Percentiles rank a stretch among this genome's conserved stretches.
Conservation (phyloP, 495 filamentous ascomycete species). For the Apodospora peruviana region DNA sequence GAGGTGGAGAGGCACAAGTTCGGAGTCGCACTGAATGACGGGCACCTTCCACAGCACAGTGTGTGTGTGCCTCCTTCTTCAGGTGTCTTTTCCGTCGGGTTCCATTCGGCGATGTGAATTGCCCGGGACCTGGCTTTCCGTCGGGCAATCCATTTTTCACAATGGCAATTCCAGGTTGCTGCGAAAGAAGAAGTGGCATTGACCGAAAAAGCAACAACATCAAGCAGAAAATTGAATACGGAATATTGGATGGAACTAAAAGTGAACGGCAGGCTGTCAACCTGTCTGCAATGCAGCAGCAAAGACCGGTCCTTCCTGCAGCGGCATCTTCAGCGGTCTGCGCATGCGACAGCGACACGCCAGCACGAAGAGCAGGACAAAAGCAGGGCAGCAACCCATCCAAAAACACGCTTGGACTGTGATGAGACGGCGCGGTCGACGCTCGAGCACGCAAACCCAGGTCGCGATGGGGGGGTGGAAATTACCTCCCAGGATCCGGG, state of each 20-base stretch:
- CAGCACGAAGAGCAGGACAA: too few species aligned
- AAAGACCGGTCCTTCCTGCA: background rate
- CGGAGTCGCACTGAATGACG: background rate
- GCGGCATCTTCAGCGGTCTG: background rate
- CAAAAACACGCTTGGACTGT: background rate
- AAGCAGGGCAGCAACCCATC: too few species aligned
- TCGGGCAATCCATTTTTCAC: background rate
- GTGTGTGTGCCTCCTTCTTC: background rate
- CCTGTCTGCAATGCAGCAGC: background rate
- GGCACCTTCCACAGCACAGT: background rate
- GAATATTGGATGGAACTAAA: too few species aligned
- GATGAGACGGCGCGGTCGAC: background rate
- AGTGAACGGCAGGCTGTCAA: too few species aligned
- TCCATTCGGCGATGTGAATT: background rate
- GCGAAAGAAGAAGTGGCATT: too few species aligned
- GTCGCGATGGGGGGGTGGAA: background rate
- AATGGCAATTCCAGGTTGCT: background rate
- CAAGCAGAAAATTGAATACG: too few species aligned
- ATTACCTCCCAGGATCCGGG: slow-evolving; percentile 2
- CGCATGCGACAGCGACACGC: too few species aligned
- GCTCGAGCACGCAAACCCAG: background rate
- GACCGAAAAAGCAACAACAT: too few species aligned
- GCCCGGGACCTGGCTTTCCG: background rate
- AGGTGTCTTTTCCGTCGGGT: background rate
- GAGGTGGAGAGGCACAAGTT: too few species aligned